Base-by-base conservation (phyloP, 2,329 filamentous ascomycete genomes). In the Fusarium devonianum region DNA sequence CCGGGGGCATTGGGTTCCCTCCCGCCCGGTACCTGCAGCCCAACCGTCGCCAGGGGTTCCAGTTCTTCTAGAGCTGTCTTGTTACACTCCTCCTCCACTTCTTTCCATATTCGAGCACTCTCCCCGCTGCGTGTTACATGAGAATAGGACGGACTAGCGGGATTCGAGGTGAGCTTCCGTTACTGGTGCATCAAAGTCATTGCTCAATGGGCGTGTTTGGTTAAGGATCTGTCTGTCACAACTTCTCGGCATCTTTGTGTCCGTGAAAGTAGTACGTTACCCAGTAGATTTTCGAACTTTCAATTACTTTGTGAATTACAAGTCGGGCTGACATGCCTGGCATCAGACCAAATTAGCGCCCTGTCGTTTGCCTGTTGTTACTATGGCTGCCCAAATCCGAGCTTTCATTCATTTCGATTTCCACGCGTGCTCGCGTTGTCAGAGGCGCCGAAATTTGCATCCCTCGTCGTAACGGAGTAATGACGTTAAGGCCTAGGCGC, bases 401-500 rank as follows among this genome's bases (percentile, higher is more conserved):
- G 25, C 29, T 29, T 59, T 58, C 36, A 37, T 22, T 46, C 28
- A 11, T 40, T 21, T 28, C 28, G 16, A 36, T n/a, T n/a, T n/a
- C n/a, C n/a, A n/a, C n/a, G n/a, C n/a, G n/a, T n/a, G n/a, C n/a
- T n/a, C n/a, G n/a, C n/a, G n/a, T n/a, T n/a, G n/a, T n/a, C n/a
- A n/a, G n/a, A n/a, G n/a, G n/a, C n/a, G n/a, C n/a, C n/a, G n/a
- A n/a, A n/a, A n/a, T n/a, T n/a, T n/a, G n/a, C n/a, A n/a, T n/a
- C n/a, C n/a, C n/a, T n/a, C 28, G 26, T 46, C 48, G 30, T n/a
- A n/a, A n/a, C n/a, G n/a, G n/a, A n/a, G n/a, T n/a, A 39, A 63
- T 63, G 63, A 65, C 62, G 62, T 64, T 59, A 56, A 49, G 53
- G 48, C 46, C 77, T 62, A 86, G 55, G 83, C 82, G 56, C 82